phyloP scores from a whole-genome alignment of 352 stramenopile species.

The Pythium phragmitis region DNA sequence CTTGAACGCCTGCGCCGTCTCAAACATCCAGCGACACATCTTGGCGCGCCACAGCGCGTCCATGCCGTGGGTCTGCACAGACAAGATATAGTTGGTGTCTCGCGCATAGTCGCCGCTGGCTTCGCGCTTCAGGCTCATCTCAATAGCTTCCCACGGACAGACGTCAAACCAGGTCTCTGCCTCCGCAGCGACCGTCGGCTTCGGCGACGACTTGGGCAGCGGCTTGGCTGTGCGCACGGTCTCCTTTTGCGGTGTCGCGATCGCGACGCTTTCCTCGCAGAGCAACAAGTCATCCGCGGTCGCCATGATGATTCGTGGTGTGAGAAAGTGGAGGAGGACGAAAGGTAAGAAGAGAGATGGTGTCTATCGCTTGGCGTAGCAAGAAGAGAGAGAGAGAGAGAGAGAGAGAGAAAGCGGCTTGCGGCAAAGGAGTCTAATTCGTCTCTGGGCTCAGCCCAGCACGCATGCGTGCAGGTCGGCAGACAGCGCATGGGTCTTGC shows the following conservation, averaged over 20 bases:
- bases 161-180: constrained; percentile 14
- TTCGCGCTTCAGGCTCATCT: constrained; percentile 25
- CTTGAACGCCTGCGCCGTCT: constrained; percentile 69
- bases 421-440: constrained; percentile 15
- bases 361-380: background rate
- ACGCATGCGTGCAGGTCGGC: background rate
- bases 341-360: constrained; percentile 1
- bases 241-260: constrained; percentile 23
- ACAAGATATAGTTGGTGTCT: constrained; percentile 43
- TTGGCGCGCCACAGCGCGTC: constrained; percentile 59
- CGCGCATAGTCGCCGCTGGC: constrained; percentile 26
- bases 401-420: constrained; percentile 4
- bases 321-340: constrained; percentile 6
- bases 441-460: constrained; percentile 11
- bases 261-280: constrained; percentile 25
- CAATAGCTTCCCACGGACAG: constrained; percentile 21
- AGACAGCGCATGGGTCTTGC: constrained; percentile 5
- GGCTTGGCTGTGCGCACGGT: constrained; percentile 1
- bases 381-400: background rate
- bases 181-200: background rate
- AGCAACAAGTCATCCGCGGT: constrained; percentile 22
- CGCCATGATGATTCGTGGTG: constrained; percentile 9
- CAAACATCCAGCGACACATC: constrained; percentile 82
- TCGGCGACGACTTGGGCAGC: background rate
- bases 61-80: constrained; percentile 62